Evolutionary conservation across 805 yeast genomes (phyloP), one percentile per base, ranked within the genome.

Genomic region (Trichomonascus vanleenenianus): DNA sequence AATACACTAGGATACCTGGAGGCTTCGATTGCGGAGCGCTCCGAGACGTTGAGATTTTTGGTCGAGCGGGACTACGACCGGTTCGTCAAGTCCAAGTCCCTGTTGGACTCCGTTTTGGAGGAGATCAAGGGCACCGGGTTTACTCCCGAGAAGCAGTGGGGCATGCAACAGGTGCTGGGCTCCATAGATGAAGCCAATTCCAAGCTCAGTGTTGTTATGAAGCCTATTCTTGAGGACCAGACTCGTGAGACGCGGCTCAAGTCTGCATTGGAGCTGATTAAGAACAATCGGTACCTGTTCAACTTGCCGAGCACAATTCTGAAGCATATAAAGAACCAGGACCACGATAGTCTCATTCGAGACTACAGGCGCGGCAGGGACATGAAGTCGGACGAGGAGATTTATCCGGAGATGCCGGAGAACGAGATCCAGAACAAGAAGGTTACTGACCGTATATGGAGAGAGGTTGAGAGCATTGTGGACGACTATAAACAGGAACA

Each of bases 61-160:
- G 77, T 82, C 12, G 78, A 78, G 51, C 63, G 70, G 11, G 85
- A 83, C 56, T 81, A 78, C 53, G 74, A 76, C 44, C 71, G 73
- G 52, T 83, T 81, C 51, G 85, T 84, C 30, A 74, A 74, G 50
- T 72, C 81, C 22, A 84, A 84, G 56, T 75, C 81, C 19, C 67
- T 76, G 2, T 63, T 84, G 32, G 89, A 83, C 56, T 71, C 72
- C 22, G 78, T 82, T 3, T 74, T 78, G 49, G 66, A 62, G 16
- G 79, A 76, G 50, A 77, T 81, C 53, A 64, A 70, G 27, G 55
- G 57, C n/a, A 57, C 66, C 14, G 72, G 71, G 9, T 54, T 63
- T 40, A 55, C 53, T 30, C 54, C 49, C 15, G 47, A 52, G 4
- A 49, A 63, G 16, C 62, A 58, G 4, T 60, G 61, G 53, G 67